Evolutionary conservation across 345 rosid species (phyloP).

Genomic region (Durio zibethinus): DNA sequence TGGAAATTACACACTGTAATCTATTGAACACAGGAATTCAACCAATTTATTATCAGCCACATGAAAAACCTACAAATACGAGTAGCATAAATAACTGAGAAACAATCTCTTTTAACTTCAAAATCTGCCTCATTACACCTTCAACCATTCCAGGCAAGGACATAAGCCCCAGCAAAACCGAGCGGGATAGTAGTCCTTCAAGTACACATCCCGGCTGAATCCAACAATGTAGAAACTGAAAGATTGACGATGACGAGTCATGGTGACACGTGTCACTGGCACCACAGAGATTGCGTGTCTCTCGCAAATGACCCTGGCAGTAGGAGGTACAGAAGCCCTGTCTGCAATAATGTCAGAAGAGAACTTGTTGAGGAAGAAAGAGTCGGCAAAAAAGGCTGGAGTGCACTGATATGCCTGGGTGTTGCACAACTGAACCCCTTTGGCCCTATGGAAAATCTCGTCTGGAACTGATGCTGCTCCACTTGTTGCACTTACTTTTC

Average conservation of each 20-base stretch:
- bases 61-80: neutral
- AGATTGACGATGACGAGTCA: slow-evolving; percentile 63
- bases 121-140: slow-evolving; percentile 30
- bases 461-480: slow-evolving; percentile 98
- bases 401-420: slow-evolving; percentile 91
- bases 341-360: slow-evolving; percentile 85
- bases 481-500: slow-evolving; percentile 78
- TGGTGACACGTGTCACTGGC: slow-evolving; percentile 85
- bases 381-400: slow-evolving; percentile 91
- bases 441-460: slow-evolving; percentile 84
- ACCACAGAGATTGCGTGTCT: slow-evolving; percentile 82
- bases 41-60: neutral
- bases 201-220: slow-evolving; percentile 73
- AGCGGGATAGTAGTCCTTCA: slow-evolving; percentile 86
- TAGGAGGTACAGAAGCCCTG: slow-evolving; percentile 61
- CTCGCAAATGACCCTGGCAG: slow-evolving; percentile 85
- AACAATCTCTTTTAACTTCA: neutral
- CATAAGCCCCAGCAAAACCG: slow-evolving; percentile 95
- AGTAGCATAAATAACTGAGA: neutral
- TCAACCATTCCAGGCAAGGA: slow-evolving; percentile 92
- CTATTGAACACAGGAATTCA: neutral
- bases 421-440: slow-evolving; percentile 88
- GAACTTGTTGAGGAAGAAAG: slow-evolving; percentile 81
- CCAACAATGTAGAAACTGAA: slow-evolving; percentile 93
- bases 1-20: neutral